These are phyloP conservation scores for Adansonia madagascariensis DNA, from an alignment of 441 rosid genomes.

Conservation along the genomic window DNA sequence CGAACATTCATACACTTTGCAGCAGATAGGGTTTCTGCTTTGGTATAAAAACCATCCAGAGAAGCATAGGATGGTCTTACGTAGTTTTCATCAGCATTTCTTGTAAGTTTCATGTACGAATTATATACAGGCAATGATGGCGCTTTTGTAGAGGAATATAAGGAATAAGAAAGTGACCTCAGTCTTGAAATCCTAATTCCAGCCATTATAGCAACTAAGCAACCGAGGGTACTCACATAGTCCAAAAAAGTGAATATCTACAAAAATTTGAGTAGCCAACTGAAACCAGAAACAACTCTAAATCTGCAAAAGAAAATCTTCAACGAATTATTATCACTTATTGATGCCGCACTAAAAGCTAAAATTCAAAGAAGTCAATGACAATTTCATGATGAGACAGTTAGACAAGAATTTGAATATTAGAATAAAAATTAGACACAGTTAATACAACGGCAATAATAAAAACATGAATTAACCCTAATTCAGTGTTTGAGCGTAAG, in stretches of 20 bases:
- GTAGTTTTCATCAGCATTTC: slow-evolving; percentile 27
- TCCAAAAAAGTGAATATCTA: slow-evolving; percentile 16
- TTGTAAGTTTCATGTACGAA: slow-evolving; percentile 24
- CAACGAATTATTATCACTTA: no score
- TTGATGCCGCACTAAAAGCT: background rate
- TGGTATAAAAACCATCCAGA: slow-evolving; percentile 26
- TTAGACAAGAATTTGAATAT: background rate
- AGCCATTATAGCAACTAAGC: slow-evolving; percentile 40
- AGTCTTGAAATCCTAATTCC: slow-evolving; percentile 48
- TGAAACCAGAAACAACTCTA: slow-evolving; percentile 22
- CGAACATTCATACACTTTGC: slow-evolving; percentile 24
- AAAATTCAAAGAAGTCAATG: no score
- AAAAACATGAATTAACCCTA: background rate
- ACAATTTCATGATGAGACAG: no score
- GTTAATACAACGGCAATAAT: background rate
- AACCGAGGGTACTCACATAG: slow-evolving; percentile 10
- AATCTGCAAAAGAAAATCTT: slow-evolving; percentile 22
- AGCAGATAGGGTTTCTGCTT: slow-evolving; percentile 25
- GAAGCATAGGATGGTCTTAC: slow-evolving; percentile 29
- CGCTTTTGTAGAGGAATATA: background rate
- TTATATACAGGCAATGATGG: slow-evolving; percentile 22
- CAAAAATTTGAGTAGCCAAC: slow-evolving; percentile 5
- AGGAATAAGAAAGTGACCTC: slow-evolving; percentile 37
- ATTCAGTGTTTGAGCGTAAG: no score
- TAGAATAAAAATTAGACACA: background rate